Percentiles rank a stretch among this genome's conserved stretches.
Evolutionary conservation across 2,329 filamentous ascomycete genomes (phyloP).

Genomic region (Scedosporium dehoogii): DNA sequence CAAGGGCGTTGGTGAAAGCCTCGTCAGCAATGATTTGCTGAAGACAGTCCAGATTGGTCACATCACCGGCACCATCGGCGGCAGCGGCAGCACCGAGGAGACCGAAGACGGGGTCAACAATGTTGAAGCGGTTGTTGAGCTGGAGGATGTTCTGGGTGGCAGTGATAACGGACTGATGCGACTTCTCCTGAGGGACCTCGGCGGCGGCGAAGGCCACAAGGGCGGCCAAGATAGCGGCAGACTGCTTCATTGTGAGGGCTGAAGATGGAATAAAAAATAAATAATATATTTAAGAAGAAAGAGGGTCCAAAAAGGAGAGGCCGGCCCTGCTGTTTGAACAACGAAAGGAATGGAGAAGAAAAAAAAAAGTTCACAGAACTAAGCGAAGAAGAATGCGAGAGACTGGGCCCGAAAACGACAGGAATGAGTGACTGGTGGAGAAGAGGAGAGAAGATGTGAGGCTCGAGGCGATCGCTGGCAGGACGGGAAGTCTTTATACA

Average conservation of each 20-base stretch:
- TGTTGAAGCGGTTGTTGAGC: conserved; percentile 37
- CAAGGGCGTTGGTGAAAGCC: conserved; percentile 45
- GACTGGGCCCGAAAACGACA: conserved; percentile 3
- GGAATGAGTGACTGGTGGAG: conserved; percentile 8
- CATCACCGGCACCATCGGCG: conserved; percentile 21
- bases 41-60: conserved; percentile 25
- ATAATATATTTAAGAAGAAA: neutral
- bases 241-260: conserved; percentile 11
- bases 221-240: conserved; percentile 9
- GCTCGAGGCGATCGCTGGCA: neutral
- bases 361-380: conserved; percentile 14
- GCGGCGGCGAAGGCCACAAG: conserved; percentile 9
- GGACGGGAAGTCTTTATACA: neutral
- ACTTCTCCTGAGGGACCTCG: conserved; percentile 43
- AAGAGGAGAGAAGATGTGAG: neutral
- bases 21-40: conserved; percentile 36
- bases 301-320: conserved; percentile 10
- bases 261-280: neutral
- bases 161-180: conserved; percentile 34
- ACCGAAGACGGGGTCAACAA: conserved; percentile 37
- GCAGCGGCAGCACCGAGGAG: conserved; percentile 41
- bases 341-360: conserved; percentile 8
- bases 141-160: conserved; percentile 29
- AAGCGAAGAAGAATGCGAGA: conserved; percentile 9
- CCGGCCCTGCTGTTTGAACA: conserved; percentile 11